Evolutionary conservation across 495 filamentous ascomycete genomes (phyloP).

Genomic region (Hyaloscypha hepaticicola): DNA sequence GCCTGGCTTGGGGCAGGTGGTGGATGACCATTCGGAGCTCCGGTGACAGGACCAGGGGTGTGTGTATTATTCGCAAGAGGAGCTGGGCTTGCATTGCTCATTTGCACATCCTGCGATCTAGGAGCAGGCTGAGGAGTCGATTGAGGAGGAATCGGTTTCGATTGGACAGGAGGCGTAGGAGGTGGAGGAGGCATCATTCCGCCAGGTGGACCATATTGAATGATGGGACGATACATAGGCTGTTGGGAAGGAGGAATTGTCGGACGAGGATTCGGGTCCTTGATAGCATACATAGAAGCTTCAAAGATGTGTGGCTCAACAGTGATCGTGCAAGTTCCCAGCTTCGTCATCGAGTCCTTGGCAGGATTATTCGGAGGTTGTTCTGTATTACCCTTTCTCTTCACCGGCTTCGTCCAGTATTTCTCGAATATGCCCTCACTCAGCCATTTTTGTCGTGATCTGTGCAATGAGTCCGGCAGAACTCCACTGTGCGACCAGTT

Average conservation of each 20-base stretch:
- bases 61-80: constrained; percentile 5
- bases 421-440: constrained; percentile 78
- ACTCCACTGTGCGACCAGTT: constrained; percentile 63
- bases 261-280: constrained; percentile 60
- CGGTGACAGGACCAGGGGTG: constrained; percentile 4
- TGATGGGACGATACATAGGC: constrained; percentile 54
- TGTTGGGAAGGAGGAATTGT: constrained; percentile 34
- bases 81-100: constrained; percentile 16
- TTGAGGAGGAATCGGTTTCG: constrained; percentile 25
- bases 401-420: constrained; percentile 90
- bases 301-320: constrained; percentile 93
- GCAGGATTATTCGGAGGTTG: constrained; percentile 74
- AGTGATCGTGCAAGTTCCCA: constrained; percentile 77
- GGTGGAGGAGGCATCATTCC: constrained; percentile 55
- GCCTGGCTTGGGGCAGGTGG: neutral
- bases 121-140: constrained; percentile 23
- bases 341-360: constrained; percentile 81
- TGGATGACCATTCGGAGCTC: constrained; percentile 8
- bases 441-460: constrained; percentile 87
- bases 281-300: constrained; percentile 80
- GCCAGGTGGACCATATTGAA: constrained; percentile 69
- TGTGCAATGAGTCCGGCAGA: constrained; percentile 73
- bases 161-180: constrained; percentile 38
- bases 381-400: constrained; percentile 70
- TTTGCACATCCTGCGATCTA: constrained; percentile 21